phyloP scores from a whole-genome alignment of 192 early-diverging fungal species.

The Spizellomyces punctatus region DNA sequence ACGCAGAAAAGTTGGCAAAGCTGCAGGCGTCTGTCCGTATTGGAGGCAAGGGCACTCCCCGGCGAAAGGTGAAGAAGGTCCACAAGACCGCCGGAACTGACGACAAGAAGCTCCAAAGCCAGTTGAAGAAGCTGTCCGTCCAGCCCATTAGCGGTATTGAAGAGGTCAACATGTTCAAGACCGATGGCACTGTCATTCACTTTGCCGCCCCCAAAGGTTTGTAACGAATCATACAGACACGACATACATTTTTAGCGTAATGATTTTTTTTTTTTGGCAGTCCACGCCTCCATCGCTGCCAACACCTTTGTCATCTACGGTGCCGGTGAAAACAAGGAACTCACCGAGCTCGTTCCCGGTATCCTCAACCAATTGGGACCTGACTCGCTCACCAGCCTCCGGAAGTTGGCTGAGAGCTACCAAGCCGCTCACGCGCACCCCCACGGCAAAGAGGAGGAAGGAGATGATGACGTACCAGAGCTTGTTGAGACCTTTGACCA shows the following conservation, averaged over 20 bases:
- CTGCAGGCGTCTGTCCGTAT: slow-evolving; percentile 84
- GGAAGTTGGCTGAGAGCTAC: slow-evolving; percentile 84
- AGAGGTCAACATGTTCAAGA: slow-evolving; percentile 99
- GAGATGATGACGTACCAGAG: slow-evolving; percentile 94
- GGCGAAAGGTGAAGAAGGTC: slow-evolving; percentile 85
- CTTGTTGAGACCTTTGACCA: slow-evolving; percentile 63
- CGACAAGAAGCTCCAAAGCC: slow-evolving; percentile 91
- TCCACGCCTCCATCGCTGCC: slow-evolving; percentile 77
- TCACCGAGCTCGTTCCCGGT: slow-evolving; percentile 77
- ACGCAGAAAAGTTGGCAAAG: slow-evolving; percentile 89
- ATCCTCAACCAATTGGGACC: slow-evolving; percentile 88
- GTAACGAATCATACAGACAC: slow-evolving; percentile 1
- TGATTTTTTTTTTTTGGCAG: slow-evolving; percentile 30
- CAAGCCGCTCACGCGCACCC: slow-evolving; percentile 66
- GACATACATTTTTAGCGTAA: neutral
- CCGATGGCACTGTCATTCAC: slow-evolving; percentile 90
- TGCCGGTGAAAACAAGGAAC: slow-evolving; percentile 75
- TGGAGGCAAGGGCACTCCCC: slow-evolving; percentile 93
- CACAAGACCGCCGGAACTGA: slow-evolving; percentile 77
- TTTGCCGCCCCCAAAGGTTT: slow-evolving; percentile 86
- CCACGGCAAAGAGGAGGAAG: slow-evolving; percentile 49
- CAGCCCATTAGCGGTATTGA: slow-evolving; percentile 85
- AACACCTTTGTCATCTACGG: slow-evolving; percentile 98
- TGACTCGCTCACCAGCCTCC: slow-evolving; percentile 84
- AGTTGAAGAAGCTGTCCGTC: slow-evolving; percentile 90